Percentiles rank a stretch among this genome's conserved stretches.
Conservation (phyloP, 768 basidiomycete species). For the Mycena maculata region DNA sequence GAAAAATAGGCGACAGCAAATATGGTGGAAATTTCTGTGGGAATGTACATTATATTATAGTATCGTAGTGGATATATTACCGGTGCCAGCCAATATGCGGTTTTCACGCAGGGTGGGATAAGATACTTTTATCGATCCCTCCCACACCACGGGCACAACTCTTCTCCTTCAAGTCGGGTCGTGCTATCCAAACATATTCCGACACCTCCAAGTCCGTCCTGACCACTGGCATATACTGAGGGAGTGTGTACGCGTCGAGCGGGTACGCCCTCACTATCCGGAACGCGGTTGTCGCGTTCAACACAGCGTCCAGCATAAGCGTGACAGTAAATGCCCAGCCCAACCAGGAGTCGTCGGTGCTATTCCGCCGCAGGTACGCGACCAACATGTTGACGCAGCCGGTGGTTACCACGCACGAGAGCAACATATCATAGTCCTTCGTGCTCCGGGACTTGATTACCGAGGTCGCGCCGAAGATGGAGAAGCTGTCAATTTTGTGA, state of each 20-base stretch:
- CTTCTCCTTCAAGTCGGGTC: not conserved
- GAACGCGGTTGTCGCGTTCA: constrained; percentile 19
- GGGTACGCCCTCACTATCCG: constrained; percentile 10
- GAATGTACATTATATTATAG: no score
- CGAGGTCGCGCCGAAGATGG: constrained; percentile 14
- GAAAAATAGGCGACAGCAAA: no score
- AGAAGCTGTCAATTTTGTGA: not conserved
- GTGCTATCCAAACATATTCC: not conserved
- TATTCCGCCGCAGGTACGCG: constrained; percentile 19
- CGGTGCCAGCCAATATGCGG: no score
- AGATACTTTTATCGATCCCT: no score
- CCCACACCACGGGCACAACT: not conserved
- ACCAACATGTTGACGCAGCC: constrained; percentile 19
- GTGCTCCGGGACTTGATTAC: not conserved
- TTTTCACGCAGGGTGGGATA: no score
- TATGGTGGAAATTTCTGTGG: no score
- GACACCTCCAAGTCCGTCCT: constrained; percentile 2
- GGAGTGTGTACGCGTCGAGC: not conserved
- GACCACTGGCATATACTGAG: not conserved
- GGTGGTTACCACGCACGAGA: constrained; percentile 9
- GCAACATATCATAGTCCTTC: constrained; percentile 11
- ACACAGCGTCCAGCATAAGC: constrained; percentile 10
- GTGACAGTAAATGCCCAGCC: constrained; percentile 9
- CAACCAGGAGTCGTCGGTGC: constrained; percentile 14
- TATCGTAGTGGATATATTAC: no score